These are phyloP conservation scores for Pinus albicaulis DNA, from an alignment of 75 land plant species.

Conservation along the genomic window DNA sequence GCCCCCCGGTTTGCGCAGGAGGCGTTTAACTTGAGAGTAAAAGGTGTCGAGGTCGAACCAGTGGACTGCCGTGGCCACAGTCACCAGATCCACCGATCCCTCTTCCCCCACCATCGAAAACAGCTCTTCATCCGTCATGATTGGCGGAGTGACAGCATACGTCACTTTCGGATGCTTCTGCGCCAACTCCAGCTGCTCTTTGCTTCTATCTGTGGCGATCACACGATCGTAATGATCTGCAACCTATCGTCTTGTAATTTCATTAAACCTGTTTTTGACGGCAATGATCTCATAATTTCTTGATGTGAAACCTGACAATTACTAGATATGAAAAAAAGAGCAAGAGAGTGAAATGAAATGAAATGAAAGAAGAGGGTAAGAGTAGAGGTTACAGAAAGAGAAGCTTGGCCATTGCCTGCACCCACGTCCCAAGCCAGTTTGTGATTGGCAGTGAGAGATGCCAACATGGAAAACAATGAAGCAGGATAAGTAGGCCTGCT, in stretches of 20 bases:
- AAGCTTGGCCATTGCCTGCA: constrained; percentile 60
- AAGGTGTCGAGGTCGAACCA: constrained; percentile 39
- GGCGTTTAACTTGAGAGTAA: constrained; percentile 19
- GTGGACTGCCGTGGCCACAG: constrained; percentile 36
- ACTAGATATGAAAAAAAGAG: background rate
- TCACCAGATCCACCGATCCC: constrained; percentile 30
- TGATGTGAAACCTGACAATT: no score
- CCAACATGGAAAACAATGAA: constrained; percentile 26
- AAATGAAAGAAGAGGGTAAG: background rate
- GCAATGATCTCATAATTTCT: no score
- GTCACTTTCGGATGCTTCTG: constrained; percentile 12
- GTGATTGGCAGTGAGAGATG: constrained; percentile 32
- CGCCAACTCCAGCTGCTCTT: constrained; percentile 22
- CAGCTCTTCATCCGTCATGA: background rate
- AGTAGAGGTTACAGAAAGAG: constrained; percentile 23
- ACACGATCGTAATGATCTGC: constrained; percentile 30
- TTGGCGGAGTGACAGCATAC: constrained; percentile 5
- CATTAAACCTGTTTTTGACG: background rate
- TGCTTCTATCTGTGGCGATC: constrained; percentile 31
- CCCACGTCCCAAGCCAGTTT: constrained; percentile 51
- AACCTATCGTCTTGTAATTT: background rate
- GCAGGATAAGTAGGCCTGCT: constrained; percentile 36
- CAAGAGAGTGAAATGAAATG: no score
- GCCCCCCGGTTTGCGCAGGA: constrained; percentile 34
- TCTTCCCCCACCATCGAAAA: constrained; percentile 10